A percentile compares a stretch with the other conserved stretches of the same genome.
These are phyloP conservation scores for Amylocarpus encephaloides DNA, from an alignment of 2,329 filamentous ascomycete genomes.

Conservation along the genomic window DNA sequence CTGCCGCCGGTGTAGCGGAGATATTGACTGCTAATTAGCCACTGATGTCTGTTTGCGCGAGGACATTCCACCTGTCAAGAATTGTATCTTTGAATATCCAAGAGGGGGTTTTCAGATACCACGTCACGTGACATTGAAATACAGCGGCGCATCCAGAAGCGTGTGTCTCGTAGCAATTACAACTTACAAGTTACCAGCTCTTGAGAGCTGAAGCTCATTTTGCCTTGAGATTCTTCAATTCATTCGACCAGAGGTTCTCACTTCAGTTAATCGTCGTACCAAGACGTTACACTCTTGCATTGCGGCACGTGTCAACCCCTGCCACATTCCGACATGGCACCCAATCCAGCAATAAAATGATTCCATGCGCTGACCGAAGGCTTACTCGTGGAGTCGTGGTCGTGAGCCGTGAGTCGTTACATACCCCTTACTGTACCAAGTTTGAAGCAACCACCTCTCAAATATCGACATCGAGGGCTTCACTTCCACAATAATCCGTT, in stretches of 20 bases:
- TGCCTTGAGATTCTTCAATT: not conserved
- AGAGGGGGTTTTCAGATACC: not conserved
- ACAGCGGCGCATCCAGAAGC: not conserved
- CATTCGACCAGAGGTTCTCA: not conserved
- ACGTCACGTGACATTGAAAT: not conserved
- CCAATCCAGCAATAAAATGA: not conserved
- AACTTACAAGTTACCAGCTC: too few relatives aligned
- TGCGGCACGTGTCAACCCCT: not conserved
- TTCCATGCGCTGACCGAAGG: not conserved
- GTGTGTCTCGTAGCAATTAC: too few relatives aligned
- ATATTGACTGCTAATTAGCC: constrained; percentile 50
- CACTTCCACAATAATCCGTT: too few relatives aligned
- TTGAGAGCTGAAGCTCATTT: too few relatives aligned
- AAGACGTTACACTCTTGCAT: not conserved
- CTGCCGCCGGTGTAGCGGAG: constrained; percentile 47
- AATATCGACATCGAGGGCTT: not conserved
- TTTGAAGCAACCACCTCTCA: not conserved
- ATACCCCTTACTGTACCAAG: too few relatives aligned
- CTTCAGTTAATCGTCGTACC: not conserved
- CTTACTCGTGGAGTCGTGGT: too few relatives aligned
- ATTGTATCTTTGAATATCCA: not conserved
- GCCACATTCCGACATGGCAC: not conserved
- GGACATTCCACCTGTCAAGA: not conserved
- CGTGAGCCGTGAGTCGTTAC: too few relatives aligned
- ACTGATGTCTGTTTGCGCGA: not conserved